These are phyloP conservation scores for Apophysomyces variabilis DNA, from an alignment of 371 early-diverging fungal genomes.

Conservation along the genomic window DNA sequence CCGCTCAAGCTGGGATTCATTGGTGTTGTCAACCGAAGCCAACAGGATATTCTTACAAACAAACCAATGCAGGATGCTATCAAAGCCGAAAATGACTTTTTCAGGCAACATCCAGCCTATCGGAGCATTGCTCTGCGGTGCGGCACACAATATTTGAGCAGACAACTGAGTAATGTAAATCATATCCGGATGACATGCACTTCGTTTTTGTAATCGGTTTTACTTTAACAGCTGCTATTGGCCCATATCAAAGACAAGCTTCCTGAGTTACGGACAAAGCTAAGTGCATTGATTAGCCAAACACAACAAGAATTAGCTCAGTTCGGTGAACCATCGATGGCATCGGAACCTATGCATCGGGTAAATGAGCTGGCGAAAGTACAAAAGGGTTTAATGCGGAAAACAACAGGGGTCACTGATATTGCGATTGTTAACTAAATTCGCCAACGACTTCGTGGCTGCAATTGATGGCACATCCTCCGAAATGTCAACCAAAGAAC, in stretches of 20 bases:
- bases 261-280: constrained; percentile 82
- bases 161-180: constrained; percentile 75
- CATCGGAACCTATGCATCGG: constrained; percentile 47
- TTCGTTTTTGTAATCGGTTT: neutral
- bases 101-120: constrained; percentile 83
- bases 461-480: constrained; percentile 83
- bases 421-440: constrained; percentile 81
- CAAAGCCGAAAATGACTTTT: constrained; percentile 79
- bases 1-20: constrained; percentile 90
- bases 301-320: constrained; percentile 81
- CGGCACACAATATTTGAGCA: constrained; percentile 83
- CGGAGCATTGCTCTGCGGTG: constrained; percentile 80
- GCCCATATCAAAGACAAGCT: constrained; percentile 84
- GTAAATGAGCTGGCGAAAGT: constrained; percentile 30
- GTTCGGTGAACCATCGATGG: constrained; percentile 73
- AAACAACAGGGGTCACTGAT: constrained; percentile 65
- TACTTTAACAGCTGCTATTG: constrained; percentile 64
- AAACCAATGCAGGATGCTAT: constrained; percentile 82
- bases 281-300: constrained; percentile 80
- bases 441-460: constrained; percentile 80
- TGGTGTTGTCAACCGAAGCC: constrained; percentile 90
- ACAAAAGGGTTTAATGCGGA: constrained; percentile 5
- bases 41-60: constrained; percentile 84
- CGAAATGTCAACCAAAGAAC: constrained; percentile 90
- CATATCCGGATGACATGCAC: neutral